These are phyloP conservation scores for Ganoderma lingzhi DNA, from an alignment of 1,284 basidiomycete species.

Conservation along the genomic window DNA sequence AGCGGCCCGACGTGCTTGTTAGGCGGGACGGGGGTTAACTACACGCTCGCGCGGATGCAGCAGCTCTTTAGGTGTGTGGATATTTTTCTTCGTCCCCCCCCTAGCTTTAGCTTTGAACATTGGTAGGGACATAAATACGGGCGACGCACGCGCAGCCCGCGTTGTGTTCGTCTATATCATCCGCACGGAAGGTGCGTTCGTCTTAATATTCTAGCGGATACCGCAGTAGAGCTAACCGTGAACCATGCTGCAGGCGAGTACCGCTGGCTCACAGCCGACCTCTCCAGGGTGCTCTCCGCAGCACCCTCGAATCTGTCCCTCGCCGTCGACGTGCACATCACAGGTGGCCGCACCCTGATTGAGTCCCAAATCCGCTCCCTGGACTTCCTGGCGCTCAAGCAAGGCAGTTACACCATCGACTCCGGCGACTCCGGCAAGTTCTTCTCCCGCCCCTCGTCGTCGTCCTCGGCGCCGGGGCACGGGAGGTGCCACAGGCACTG, in stretches of 20 bases:
- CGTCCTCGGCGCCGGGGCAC: constrained; percentile 5
- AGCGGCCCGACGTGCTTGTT: constrained; percentile 3
- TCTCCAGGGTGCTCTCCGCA: constrained; percentile 27
- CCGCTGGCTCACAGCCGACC: constrained; percentile 32
- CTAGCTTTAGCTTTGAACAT: background rate
- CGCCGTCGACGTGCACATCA: constrained; percentile 33
- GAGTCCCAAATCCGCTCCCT: background rate
- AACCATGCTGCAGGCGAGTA: constrained; percentile 30
- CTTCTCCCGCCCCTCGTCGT: background rate
- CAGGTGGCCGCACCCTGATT: constrained; percentile 11
- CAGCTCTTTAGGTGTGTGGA: constrained; percentile 49
- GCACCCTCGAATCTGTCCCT: constrained; percentile 27
- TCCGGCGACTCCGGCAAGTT: background rate
- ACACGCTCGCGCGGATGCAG: constrained; percentile 52
- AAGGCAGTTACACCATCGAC: background rate
- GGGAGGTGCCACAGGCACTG: constrained; percentile 13
- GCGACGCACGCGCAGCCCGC: constrained; percentile 39
- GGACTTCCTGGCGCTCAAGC: constrained; percentile 17
- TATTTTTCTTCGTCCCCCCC: background rate
- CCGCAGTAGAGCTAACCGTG: background rate
- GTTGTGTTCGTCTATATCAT: constrained; percentile 53
- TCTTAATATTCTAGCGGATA: no score
- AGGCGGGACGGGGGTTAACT: constrained; percentile 58
- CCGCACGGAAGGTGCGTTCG: constrained; percentile 44
- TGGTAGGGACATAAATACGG: constrained; percentile 35